Percentiles rank a stretch among this genome's conserved stretches.
phyloP scores from a whole-genome alignment of 768 basidiomycete species.

The Harrya chromipes region DNA sequence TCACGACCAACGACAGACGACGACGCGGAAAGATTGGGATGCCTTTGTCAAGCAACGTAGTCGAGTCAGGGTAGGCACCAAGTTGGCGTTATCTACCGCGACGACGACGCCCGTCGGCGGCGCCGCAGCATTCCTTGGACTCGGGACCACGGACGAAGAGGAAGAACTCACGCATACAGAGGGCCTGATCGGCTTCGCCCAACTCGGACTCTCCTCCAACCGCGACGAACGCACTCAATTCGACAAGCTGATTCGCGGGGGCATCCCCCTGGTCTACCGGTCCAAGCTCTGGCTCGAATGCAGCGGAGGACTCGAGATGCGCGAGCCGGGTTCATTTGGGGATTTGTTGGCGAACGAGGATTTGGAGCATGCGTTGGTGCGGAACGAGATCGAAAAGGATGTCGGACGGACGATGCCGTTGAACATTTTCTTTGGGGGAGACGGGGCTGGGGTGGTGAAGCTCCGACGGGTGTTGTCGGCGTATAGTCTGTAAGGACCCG shows the following conservation, averaged over 20 bases:
- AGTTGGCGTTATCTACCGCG: constrained; percentile 13
- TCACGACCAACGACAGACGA: constrained; percentile 74
- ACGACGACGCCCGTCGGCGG: constrained; percentile 34
- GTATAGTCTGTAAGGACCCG: constrained; percentile 73
- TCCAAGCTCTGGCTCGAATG: constrained; percentile 92
- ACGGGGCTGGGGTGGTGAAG: constrained; percentile 92
- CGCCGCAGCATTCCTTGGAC: constrained; percentile 66
- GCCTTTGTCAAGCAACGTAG: constrained; percentile 72
- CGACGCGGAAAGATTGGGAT: constrained; percentile 82
- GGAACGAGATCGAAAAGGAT: constrained; percentile 93
- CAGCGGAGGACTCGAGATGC: constrained; percentile 88
- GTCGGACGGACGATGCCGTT: constrained; percentile 88
- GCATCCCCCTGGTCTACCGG: constrained; percentile 87
- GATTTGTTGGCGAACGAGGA: constrained; percentile 63
- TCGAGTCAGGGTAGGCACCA: constrained; percentile 39
- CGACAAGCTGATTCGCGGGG: constrained; percentile 72
- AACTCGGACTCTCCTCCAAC: constrained; percentile 72
- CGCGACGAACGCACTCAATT: constrained; percentile 77
- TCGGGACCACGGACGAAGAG: constrained; percentile 58
- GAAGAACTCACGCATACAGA: constrained; percentile 81
- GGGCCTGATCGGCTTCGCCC: constrained; percentile 87
- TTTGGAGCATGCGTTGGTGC: constrained; percentile 46
- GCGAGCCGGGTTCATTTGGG: constrained; percentile 85
- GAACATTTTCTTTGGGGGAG: constrained; percentile 96
- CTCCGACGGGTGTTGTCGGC: constrained; percentile 85